Evolutionary conservation across 768 basidiomycete species (phyloP), one percentile per base, ranked within the genome.

Genomic region (Pleurotus citrinopileatus): DNA sequence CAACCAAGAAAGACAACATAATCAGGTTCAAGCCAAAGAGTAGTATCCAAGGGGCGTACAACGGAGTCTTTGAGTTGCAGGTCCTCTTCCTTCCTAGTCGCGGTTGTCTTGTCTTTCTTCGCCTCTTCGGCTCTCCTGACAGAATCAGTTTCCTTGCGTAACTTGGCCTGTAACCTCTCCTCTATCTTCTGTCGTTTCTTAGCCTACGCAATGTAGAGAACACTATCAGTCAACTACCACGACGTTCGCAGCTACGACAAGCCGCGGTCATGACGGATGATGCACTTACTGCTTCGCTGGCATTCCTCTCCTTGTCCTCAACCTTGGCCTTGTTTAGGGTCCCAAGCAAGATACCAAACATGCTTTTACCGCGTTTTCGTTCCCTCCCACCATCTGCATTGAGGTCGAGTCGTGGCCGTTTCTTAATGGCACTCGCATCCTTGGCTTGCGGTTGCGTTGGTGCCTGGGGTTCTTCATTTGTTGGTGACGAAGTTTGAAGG

Each of bases 281-380:
- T 34, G 68, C 71, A 67, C 72, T 44, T 56, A 91, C 90, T 62
- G 90, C 89, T 62, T 93, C 90, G 68, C 89, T 91, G n/a, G 86
- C 84, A 65, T 79, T 89, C 56, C 89, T 77, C 75, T 89, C 84
- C 66, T 88, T 86, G 68, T 91, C 90, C 74, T 93, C 90, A 60
- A 80, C 85, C 74, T 91, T 91, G 59, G 91, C 91, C 76, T 89
- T 89, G 73, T 86, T 89, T 57, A 93, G 80, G 59, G 90, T 93
- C 50, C 89, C 89, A 54, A 93, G 70, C 59, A 91, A 75, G 60
- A 92, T 75, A 57, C 89, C 91, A 73, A 93, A 89, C 87, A 91
- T 89, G 73, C 81, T 83, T 81, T 89, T 90, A 67, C 90, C 90
- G 63, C 89, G 86, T 72, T 87, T 91, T 63, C 87, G 81, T 68